A percentile compares a stretch with the other conserved stretches of the same genome.
Conservation (phyloP, 345 rosid genomes). For the Boechera stricta region DNA sequence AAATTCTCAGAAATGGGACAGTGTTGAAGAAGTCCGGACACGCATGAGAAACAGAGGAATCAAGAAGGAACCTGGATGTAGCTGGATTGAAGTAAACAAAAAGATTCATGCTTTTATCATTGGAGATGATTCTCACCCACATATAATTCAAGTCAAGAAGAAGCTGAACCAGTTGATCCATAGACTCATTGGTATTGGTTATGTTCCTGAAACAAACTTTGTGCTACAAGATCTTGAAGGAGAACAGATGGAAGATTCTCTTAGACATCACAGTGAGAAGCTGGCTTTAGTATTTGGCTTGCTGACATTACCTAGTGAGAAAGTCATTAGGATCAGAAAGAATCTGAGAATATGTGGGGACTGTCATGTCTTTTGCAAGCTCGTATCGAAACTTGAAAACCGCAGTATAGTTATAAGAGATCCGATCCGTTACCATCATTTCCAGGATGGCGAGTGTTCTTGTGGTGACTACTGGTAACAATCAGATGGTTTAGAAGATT, state of each 20-base stretch:
- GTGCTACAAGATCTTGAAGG: slow-evolving; percentile 74
- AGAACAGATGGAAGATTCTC: slow-evolving; percentile 70
- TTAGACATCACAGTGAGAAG: slow-evolving; percentile 71
- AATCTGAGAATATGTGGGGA: slow-evolving; percentile 74
- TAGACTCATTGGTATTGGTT: slow-evolving; percentile 55
- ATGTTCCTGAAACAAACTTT: slow-evolving; percentile 68
- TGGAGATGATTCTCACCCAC: slow-evolving; percentile 70
- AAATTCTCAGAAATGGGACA: slow-evolving; percentile 65
- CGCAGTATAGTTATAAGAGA: slow-evolving; percentile 63
- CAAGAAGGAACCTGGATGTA: slow-evolving; percentile 72
- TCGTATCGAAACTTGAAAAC: slow-evolving; percentile 57
- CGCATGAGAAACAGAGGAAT: slow-evolving; percentile 58
- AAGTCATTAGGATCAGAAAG: slow-evolving; percentile 65
- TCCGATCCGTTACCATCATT: slow-evolving; percentile 73
- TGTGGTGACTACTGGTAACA: slow-evolving; percentile 73
- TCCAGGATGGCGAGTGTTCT: slow-evolving; percentile 63
- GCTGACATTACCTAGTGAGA: slow-evolving; percentile 48
- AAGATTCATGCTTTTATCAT: slow-evolving; percentile 67
- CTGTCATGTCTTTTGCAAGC: slow-evolving; percentile 68
- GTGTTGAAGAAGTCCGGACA: slow-evolving; percentile 57
- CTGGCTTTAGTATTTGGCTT: slow-evolving; percentile 65
- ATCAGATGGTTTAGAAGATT: neutral
- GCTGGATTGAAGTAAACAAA: slow-evolving; percentile 75
- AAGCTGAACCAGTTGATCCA: slow-evolving; percentile 50
- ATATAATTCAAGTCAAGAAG: slow-evolving; percentile 50